Base-by-base conservation (phyloP, 2,329 filamentous ascomycete genomes). In the Fusarium guadeloupense region DNA sequence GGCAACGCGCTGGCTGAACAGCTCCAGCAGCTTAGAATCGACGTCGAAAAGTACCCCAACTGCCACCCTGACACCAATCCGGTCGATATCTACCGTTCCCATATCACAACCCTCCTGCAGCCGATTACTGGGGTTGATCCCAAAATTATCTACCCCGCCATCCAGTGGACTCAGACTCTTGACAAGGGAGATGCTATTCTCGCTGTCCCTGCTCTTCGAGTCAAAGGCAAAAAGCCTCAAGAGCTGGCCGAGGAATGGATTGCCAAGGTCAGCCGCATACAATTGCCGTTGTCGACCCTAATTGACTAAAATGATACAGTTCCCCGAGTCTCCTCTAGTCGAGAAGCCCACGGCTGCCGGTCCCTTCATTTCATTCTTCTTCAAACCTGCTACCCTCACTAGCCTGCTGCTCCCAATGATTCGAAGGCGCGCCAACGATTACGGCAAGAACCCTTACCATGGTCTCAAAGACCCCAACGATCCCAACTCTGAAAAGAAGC, bases 111-210 rank as follows among this genome's bases (percentile, higher is more conserved):
- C 35, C 79, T 91, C 42, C 78, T 96, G 34, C 79, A 85, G 28
- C 79, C 85, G 17, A 83, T 92, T 57, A 91, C 89, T 3, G 89
- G 89, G 19, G 89, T 92, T 23, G 89, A 91, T 54, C 74, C 82
- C 28, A 80, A 83, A 48, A 86, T 92, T 68, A 88, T 96, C 72
- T 93, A 91, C 77, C 85, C 86, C 21, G 86, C 87, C 31, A 79
- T 96, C 35, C 85, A 90, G 78, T 94, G 91, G 90, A 94, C 92
- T 6, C 81, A 86, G 60, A 86, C 88, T 31, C 81, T 93, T 19
- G 92, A 95, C 64, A 92, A 93, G 80, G 92, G 92, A 41, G 92
- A 96, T 76, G 78, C 96, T 67, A 85, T 91, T 47, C 77, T 96
- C 40, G 88, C 92, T 9, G 86, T 92, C 9, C 90, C 92, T 14